Percentiles rank a stretch among this genome's conserved stretches.
Evolutionary conservation across 257 asterid species (phyloP).

Genomic region (Solanum infundibuliforme): DNA sequence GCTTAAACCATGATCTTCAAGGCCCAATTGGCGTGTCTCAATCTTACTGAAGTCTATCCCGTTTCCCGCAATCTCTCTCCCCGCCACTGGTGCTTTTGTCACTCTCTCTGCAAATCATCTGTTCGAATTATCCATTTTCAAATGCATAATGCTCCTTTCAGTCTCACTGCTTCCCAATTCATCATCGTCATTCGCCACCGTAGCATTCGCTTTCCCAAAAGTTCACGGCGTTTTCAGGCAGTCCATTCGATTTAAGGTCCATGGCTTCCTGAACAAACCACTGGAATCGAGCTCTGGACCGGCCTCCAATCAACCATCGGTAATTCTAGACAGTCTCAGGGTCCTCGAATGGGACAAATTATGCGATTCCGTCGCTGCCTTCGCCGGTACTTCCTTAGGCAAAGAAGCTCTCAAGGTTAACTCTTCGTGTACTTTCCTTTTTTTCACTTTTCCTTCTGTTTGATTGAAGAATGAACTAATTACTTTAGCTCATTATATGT

Average conservation of each 20-base stretch:
- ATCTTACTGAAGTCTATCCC: background rate
- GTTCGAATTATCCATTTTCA: background rate
- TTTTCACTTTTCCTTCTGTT: background rate
- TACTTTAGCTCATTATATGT: background rate
- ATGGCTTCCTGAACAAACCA: background rate
- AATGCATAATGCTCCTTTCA: slow-evolving; percentile 2
- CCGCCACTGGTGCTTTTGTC: background rate
- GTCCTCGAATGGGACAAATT: slow-evolving; percentile 83
- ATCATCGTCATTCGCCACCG: background rate
- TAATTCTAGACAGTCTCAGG: slow-evolving; percentile 69
- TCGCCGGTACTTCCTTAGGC: slow-evolving; percentile 77
- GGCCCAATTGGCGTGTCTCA: background rate
- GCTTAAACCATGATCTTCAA: background rate
- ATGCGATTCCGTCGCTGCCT: slow-evolving; percentile 77
- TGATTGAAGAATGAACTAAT: background rate
- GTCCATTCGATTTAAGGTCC: background rate
- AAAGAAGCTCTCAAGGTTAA: slow-evolving; percentile 52
- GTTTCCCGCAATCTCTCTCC: background rate
- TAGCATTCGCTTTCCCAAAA: background rate
- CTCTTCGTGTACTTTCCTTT: background rate
- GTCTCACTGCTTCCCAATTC: background rate
- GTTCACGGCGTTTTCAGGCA: background rate
- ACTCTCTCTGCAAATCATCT: background rate
- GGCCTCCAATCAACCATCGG: slow-evolving; percentile 22
- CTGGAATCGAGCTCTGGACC: background rate